Evolutionary conservation across 257 asterid genomes (phyloP).

Genomic region (Nicotiana obtusifolia): DNA sequence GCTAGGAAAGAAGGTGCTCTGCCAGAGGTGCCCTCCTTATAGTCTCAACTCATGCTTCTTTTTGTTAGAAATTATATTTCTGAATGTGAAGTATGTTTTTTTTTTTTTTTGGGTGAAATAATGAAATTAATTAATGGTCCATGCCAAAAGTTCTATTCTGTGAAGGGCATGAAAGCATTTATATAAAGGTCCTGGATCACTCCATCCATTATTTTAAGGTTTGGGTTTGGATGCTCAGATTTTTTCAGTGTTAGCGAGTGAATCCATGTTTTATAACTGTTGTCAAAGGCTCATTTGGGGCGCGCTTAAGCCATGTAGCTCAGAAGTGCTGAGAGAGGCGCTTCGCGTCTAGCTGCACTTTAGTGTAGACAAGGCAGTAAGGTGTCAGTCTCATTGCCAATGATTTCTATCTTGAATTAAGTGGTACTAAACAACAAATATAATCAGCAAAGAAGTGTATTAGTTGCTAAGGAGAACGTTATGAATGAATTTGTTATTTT

Average conservation of each 20-base stretch:
- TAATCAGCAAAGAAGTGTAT: too few species aligned
- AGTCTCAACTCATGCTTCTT: neutral
- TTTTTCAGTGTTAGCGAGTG: neutral
- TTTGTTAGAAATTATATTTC: neutral
- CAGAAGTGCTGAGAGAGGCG: too few species aligned
- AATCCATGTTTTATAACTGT: neutral
- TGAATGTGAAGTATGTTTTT: neutral
- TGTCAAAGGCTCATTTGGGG: too few species aligned
- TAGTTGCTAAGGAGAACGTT: too few species aligned
- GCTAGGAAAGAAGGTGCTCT: slow-evolving; percentile 80
- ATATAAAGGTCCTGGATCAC: neutral
- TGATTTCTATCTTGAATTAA: too few species aligned
- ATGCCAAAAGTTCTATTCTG: neutral
- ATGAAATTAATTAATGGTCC: neutral
- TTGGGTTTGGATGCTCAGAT: neutral
- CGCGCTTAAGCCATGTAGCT: too few species aligned
- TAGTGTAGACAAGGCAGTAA: too few species aligned
- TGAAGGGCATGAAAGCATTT: neutral
- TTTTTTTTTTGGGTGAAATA: neutral
- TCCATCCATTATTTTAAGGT: neutral
- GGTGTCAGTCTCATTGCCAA: too few species aligned
- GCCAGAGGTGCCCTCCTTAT: slow-evolving; percentile 57
- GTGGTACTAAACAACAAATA: too few species aligned
- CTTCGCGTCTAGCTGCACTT: too few species aligned
- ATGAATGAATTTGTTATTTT: too few species aligned